A percentile compares a stretch with the other conserved stretches of the same genome.
These are phyloP conservation scores for Wallacemonas collosoma DNA, from an alignment of 208 protist genomes.

Conservation along the genomic window DNA sequence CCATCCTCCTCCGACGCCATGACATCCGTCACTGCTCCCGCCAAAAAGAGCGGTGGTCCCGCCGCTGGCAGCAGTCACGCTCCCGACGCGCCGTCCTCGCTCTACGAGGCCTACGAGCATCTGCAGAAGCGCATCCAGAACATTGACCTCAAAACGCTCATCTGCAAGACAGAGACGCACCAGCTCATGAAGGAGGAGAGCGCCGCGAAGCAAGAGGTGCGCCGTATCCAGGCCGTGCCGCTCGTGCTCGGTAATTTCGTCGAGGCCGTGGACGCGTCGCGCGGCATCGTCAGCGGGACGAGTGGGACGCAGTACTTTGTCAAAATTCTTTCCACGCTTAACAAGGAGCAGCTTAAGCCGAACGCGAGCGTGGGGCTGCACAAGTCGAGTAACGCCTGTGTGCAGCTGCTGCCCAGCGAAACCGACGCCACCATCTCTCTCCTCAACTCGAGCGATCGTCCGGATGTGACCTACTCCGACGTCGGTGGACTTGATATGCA, in stretches of 20 bases:
- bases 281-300: conserved; percentile 95
- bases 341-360: conserved; percentile 99
- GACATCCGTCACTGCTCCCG: conserved; percentile 5
- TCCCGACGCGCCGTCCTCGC: conserved; percentile 22
- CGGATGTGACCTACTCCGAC: conserved; percentile 96
- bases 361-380: conserved; percentile 99
- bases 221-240: conserved; percentile 99
- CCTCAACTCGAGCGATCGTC: conserved; percentile 90
- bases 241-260: conserved; percentile 99
- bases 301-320: conserved; percentile 98
- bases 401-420: conserved; percentile 98
- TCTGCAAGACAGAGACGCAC: conserved; percentile 89
- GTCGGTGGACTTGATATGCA: conserved; percentile 99
- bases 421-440: conserved; percentile 98
- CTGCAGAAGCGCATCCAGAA: conserved; percentile 67
- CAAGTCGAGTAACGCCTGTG: conserved; percentile 98
- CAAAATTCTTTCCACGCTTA: conserved; percentile 97
- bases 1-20: not conserved
- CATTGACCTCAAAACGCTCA: conserved; percentile 89
- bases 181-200: conserved; percentile 89
- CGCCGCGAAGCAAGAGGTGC: conserved; percentile 94
- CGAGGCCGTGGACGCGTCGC: conserved; percentile 98
- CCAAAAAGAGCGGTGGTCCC: conserved; percentile 18
- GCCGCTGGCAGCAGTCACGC: conserved; percentile 16
- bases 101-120: conserved; percentile 86